A percentile compares a stretch with the other conserved stretches of the same genome.
Conservation (phyloP, 805 yeast genomes). For the Saccharomycopsis schoenii region DNA sequence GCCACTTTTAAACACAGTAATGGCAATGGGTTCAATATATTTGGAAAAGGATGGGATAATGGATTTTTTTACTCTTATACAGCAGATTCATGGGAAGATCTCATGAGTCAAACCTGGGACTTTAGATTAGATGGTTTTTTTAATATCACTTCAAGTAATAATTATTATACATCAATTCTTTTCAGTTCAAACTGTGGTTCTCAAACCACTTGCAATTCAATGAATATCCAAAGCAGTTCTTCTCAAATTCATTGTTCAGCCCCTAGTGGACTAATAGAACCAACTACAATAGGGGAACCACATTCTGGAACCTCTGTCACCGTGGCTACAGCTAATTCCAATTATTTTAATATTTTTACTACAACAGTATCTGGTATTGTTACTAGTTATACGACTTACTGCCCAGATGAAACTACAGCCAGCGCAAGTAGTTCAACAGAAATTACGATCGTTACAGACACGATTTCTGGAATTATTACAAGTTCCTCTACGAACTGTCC, state of each 20-base stretch:
- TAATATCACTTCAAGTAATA: neutral
- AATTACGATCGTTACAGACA: neutral
- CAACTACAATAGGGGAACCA: neutral
- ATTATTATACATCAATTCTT: neutral
- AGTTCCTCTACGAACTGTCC: constrained; percentile 11
- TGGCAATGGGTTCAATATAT: constrained; percentile 4
- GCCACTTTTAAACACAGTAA: constrained; percentile 6
- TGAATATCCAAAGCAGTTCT: neutral
- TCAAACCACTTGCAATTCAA: neutral
- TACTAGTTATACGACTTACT: constrained; percentile 8
- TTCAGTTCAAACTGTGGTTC: constrained; percentile 4
- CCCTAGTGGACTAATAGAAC: neutral
- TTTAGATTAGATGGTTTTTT: constrained; percentile 1
- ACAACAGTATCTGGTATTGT: constrained; percentile 3
- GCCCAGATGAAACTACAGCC: constrained; percentile 2
- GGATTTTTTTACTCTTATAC: constrained; percentile 11
- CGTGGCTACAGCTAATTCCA: constrained; percentile 21
- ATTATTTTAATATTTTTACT: constrained; percentile 17
- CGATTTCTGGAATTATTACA: constrained; percentile 6
- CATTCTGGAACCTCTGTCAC: neutral
- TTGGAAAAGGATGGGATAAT: constrained; percentile 1
- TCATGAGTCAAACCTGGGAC: constrained; percentile 4
- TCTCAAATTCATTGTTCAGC: neutral
- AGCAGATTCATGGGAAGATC: constrained; percentile 1
- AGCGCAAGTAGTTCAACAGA: neutral